Percentiles rank a stretch among this genome's conserved stretches.
Evolutionary conservation across 2,329 filamentous ascomycete genomes (phyloP).

Genomic region (Apiospora rasikravindrae): DNA sequence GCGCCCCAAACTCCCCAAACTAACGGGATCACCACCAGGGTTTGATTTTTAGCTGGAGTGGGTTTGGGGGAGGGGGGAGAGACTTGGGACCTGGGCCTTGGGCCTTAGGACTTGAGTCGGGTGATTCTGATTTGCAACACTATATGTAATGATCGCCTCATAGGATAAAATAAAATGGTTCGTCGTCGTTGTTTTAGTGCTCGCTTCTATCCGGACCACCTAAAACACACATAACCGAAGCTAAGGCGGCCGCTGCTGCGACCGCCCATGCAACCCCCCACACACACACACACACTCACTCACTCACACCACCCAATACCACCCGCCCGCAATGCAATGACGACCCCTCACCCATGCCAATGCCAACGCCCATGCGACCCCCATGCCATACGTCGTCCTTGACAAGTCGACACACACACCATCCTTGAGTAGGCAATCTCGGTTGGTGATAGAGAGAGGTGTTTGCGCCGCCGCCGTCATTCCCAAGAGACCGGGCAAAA

Average conservation of each 20-base stretch:
- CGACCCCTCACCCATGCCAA: neutral
- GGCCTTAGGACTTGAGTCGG: neutral
- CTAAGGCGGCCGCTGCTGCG: constrained; percentile 14
- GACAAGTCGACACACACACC: neutral
- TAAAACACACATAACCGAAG: constrained; percentile 6
- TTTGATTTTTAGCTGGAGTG: neutral
- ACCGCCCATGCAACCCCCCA: constrained; percentile 12
- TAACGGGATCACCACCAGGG: constrained; percentile 8
- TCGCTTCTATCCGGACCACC: constrained; percentile 10
- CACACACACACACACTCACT: constrained; percentile 3
- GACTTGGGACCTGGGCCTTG: no score
- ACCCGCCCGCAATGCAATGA: neutral
- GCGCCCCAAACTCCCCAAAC: neutral
- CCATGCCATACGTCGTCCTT: neutral
- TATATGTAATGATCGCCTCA: constrained; percentile 8
- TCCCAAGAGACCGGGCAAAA: neutral
- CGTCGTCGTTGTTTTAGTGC: constrained; percentile 11
- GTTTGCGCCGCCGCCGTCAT: neutral
- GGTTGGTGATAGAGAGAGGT: neutral
- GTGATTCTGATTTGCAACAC: neutral
- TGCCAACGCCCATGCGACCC: neutral
- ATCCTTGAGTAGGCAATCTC: neutral
- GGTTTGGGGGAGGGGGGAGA: neutral
- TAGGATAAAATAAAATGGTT: neutral
- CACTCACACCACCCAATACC: neutral